These are phyloP conservation scores for Calonectria montana DNA, from an alignment of 2,329 filamentous ascomycete species.

Conservation along the genomic window DNA sequence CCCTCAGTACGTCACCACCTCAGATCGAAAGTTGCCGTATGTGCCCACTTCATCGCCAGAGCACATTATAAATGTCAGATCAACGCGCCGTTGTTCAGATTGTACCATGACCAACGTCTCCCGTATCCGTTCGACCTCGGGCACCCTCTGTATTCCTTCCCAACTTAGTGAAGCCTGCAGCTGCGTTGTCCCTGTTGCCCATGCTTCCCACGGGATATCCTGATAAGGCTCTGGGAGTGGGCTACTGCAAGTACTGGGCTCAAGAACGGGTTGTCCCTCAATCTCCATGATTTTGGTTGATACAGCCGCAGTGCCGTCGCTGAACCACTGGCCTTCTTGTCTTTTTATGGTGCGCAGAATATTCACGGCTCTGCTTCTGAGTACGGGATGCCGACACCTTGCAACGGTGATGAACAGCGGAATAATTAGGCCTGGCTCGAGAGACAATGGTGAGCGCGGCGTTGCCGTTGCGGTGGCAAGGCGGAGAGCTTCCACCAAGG, in stretches of 20 bases:
- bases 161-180: conserved; percentile 31
- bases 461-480: conserved; percentile 28
- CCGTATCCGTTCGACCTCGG: conserved; percentile 32
- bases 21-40: conserved; percentile 27
- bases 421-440: conserved; percentile 48
- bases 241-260: conserved; percentile 19
- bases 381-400: conserved; percentile 46
- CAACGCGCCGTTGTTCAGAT: conserved; percentile 29
- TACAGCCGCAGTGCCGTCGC: conserved; percentile 43
- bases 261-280: conserved; percentile 35
- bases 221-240: not conserved
- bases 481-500: conserved; percentile 29
- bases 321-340: conserved; percentile 49
- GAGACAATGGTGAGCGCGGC: conserved; percentile 38
- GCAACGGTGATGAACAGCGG: conserved; percentile 42
- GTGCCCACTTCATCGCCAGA: conserved; percentile 26
- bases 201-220: conserved; percentile 38
- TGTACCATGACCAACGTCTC: conserved; percentile 40
- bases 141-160: conserved; percentile 35
- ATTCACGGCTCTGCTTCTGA: conserved; percentile 41
- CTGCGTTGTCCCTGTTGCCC: conserved; percentile 27
- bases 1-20: conserved; percentile 29
- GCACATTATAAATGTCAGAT: conserved; percentile 38
- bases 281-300: conserved; percentile 32
- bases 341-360: conserved; percentile 42